Evolutionary conservation across 306 rosid genomes (phyloP), one percentile per base, ranked within the genome.

Genomic region (Lathyrus aphaca): DNA sequence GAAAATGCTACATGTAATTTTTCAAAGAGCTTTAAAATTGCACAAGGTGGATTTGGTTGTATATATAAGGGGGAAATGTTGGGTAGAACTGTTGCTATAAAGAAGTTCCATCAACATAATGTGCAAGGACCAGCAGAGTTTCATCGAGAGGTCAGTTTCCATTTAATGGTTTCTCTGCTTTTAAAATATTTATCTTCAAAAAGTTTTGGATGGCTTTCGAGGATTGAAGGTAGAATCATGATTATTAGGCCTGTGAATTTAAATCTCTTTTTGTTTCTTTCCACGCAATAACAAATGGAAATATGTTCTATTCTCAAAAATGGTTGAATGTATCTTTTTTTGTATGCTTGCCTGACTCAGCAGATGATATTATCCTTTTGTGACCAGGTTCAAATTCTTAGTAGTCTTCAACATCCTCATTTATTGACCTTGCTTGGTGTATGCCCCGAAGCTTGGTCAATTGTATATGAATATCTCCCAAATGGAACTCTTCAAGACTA

Each of bases 11-110:
- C 97, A 6, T 91, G 88, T 77, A 80, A 85, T 71, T 91, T 91
- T 75, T 89, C 96, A 13, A 83, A 84, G 85, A 89, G 87, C 83
- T 91, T 91, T 72, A 78, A 77, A 85, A 79, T 91, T 37, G 82
- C 69, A 18, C 79, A 85, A 73, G 96, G 89, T 64, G 97, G 91
- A 59, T 81, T 71, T 68, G 91, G 97, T 80, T 78, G 76, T 74
- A 79, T 91, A 77, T 91, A 87, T 75, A 91, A 89, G 74, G 96
- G 97, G 72, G 97, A 91, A 82, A 71, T 91, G 89, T 50, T 83
- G 81, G 96, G 96, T 13, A 85, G 88, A 77, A 91, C 97, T 64
- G 89, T 89, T 61, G 87, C 86, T 45, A 82, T 89, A 68, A 89
- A 78, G 79, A 91, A 82, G 87, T 77, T 91, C 53, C 83, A 85